Evolutionary conservation across 768 basidiomycete genomes (phyloP), one percentile per base, ranked within the genome.

Genomic region (Hypsizygus marmoreus): DNA sequence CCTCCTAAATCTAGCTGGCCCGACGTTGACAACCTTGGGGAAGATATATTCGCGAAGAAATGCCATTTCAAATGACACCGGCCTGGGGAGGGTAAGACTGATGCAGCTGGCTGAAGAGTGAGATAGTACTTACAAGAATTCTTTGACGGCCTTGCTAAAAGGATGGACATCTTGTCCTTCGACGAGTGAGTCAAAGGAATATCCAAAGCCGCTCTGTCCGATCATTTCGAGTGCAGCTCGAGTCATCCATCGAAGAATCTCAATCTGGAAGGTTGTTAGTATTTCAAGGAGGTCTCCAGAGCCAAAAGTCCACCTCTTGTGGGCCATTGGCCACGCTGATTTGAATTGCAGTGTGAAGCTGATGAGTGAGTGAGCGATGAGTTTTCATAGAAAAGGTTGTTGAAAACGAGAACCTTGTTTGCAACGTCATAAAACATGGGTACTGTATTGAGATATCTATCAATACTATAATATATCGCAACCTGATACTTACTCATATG

Each of bases 201-300:
- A 56, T 26, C 54, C 55, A 33, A 56, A 48, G 14, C 57, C 55
- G 8, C 55, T 52, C 30, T 52, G 55, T 7, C 55, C 51, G 6
- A 58, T 53, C 47, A 58, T 48, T 40, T 58, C 54, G 2, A 56
- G 50, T 30, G 54, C 49, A 33, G 55, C 51, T 26, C 55, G 49
- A 14, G 31, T 28, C 49, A 56, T 58, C 54, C 57, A 58, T 17
- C 49, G 57, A 11, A 56, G 37, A 6, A 58, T 37, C 38, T 58
- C 57, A 14, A 58, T 47, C 57, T 58, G 24, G 2, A 24, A 11
- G 10, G 2, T 26, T 12, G 20, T 29, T 22, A 29, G n/a, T 22
- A 13, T 32, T 17, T 8, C 10, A 17, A 11, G 19, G 22, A n/a
- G 36, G 32, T 17, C 17, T 14, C 14, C 2, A 6, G n/a, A 19